Evolutionary conservation across 2,329 filamentous ascomycete genomes (phyloP).

Genomic region (Xylaria sp.): DNA sequence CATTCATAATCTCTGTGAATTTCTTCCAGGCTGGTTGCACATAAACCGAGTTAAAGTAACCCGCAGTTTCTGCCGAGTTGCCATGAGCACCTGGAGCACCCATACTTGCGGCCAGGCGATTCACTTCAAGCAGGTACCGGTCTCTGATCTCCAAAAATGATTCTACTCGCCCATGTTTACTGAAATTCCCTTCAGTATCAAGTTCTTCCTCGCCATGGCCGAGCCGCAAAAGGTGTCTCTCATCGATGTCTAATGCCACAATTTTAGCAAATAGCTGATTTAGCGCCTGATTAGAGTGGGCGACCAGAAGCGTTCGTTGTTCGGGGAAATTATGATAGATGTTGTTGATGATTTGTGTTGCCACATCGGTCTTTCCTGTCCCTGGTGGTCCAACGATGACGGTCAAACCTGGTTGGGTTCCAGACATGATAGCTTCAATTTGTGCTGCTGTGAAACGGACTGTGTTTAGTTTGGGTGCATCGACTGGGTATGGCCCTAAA

Average conservation of each 20-base stretch:
- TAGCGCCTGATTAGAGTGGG: slow-evolving; percentile 96
- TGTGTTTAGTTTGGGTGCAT: slow-evolving; percentile 82
- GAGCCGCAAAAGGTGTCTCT: slow-evolving; percentile 89
- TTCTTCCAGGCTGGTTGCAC: slow-evolving; percentile 88
- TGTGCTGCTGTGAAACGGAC: slow-evolving; percentile 93
- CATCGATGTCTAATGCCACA: slow-evolving; percentile 93
- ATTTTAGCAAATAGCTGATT: slow-evolving; percentile 99
- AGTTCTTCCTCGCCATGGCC: slow-evolving; percentile 97
- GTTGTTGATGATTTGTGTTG: slow-evolving; percentile 98
- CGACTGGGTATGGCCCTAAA: slow-evolving; percentile 87
- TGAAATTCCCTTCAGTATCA: slow-evolving; percentile 85
- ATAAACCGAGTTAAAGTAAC: slow-evolving; percentile 95
- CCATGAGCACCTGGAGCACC: slow-evolving; percentile 93
- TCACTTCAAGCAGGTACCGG: slow-evolving; percentile 82
- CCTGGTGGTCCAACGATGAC: slow-evolving; percentile 95
- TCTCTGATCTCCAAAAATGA: slow-evolving; percentile 92
- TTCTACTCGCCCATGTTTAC: slow-evolving; percentile 94
- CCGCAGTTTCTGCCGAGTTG: slow-evolving; percentile 94
- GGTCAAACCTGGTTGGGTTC: slow-evolving; percentile 92
- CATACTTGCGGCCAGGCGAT: slow-evolving; percentile 85
- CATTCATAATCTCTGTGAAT: slow-evolving; percentile 75
- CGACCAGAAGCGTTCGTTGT: slow-evolving; percentile 90
- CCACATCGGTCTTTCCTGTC: slow-evolving; percentile 98
- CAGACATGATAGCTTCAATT: slow-evolving; percentile 91
- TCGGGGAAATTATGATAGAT: slow-evolving; percentile 97